Conservation (phyloP, 306 rosid genomes). For the Astragalus membranaceus region DNA sequence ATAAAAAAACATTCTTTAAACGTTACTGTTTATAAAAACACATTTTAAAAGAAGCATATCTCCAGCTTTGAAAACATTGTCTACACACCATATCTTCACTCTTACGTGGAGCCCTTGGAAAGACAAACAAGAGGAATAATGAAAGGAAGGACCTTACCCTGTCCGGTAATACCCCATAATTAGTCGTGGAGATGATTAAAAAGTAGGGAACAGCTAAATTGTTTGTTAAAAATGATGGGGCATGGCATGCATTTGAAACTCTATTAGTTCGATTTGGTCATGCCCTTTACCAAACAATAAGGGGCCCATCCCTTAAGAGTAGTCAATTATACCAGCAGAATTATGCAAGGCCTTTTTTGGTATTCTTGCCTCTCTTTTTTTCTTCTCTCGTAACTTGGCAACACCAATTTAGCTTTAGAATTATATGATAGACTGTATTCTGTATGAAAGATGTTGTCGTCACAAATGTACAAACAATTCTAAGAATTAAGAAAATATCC, state of each 20-base stretch:
- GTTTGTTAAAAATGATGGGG: conserved; percentile 25
- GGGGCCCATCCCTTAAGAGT: conserved; percentile 23
- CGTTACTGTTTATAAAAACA: background rate
- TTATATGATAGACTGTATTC: background rate
- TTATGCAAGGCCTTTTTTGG: background rate
- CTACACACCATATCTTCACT: background rate
- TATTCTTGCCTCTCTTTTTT: background rate
- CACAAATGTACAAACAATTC: background rate
- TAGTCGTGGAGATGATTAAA: conserved; percentile 16
- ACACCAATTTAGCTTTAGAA: background rate
- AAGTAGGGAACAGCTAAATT: conserved; percentile 37
- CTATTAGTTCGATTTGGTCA: conserved; percentile 29
- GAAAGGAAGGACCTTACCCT: conserved; percentile 41
- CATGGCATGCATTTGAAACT: conserved; percentile 29
- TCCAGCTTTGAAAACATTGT: conserved; percentile 19
- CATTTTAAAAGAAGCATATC: background rate
- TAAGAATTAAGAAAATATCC: background rate
- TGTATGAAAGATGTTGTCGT: background rate
- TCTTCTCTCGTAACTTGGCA: conserved; percentile 4
- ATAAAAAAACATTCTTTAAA: background rate
- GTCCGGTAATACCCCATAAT: conserved; percentile 27
- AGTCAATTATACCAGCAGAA: conserved; percentile 27
- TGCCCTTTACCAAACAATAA: conserved; percentile 7
- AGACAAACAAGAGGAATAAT: conserved; percentile 34
- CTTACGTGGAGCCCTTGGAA: conserved; percentile 26